phyloP scores from a whole-genome alignment of 2,329 filamentous ascomycete species.

The Endoconidiophora polonica region DNA sequence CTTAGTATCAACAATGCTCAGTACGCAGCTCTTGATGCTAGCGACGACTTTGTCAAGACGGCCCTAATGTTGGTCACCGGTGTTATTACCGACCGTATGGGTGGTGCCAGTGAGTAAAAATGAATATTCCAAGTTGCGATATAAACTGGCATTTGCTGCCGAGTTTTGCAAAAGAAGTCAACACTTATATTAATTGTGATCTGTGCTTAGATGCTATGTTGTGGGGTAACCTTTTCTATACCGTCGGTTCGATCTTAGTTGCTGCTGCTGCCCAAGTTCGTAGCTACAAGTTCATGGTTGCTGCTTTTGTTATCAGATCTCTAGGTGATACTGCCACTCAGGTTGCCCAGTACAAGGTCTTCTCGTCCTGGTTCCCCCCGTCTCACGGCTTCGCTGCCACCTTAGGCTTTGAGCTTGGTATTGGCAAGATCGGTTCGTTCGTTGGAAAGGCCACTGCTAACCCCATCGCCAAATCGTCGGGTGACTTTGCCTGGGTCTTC shows the following conservation, averaged over 20 bases:
- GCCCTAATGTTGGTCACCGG: constrained; percentile 37
- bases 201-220: constrained; percentile 30
- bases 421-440: constrained; percentile 45
- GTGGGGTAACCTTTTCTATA: constrained; percentile 44
- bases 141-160: background rate
- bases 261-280: constrained; percentile 39
- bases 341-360: constrained; percentile 48
- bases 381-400: constrained; percentile 45
- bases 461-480: constrained; percentile 37
- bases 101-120: constrained; percentile 30
- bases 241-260: constrained; percentile 39
- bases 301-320: constrained; percentile 35
- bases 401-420: constrained; percentile 40
- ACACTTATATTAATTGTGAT: background rate
- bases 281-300: constrained; percentile 43
- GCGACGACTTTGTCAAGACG: constrained; percentile 45
- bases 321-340: constrained; percentile 48
- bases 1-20: constrained; percentile 42
- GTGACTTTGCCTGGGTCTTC: constrained; percentile 45
- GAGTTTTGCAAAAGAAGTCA: background rate
- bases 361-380: constrained; percentile 47
- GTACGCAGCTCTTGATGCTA: constrained; percentile 41
- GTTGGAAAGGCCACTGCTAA: constrained; percentile 44
- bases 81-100: constrained; percentile 39
- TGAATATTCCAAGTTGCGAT: too few relatives aligned